Conservation (phyloP, 1,139 yeast species). For the Saccharomycopsis crataegensis region DNA sequence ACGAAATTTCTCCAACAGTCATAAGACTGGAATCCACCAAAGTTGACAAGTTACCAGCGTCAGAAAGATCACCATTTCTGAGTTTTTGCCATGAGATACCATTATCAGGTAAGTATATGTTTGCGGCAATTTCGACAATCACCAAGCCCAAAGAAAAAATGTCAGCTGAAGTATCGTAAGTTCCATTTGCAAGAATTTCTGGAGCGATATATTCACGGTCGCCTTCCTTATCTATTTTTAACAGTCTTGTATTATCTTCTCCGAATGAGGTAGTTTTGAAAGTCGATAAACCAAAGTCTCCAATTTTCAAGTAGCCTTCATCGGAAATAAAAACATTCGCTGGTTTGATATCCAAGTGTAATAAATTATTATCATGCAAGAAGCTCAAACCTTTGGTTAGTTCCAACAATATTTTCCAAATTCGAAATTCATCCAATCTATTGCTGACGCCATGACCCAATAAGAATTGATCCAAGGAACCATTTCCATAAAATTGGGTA, state of each 20-base stretch:
- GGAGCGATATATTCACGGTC: constrained; percentile 98
- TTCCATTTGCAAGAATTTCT: constrained; percentile 75
- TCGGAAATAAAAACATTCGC: constrained; percentile 65
- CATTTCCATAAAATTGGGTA: constrained; percentile 95
- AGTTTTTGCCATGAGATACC: constrained; percentile 96
- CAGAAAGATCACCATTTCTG: constrained; percentile 90
- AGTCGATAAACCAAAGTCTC: constrained; percentile 64
- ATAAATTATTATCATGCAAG: constrained; percentile 14
- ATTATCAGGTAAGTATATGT: constrained; percentile 88
- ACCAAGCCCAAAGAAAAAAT: constrained; percentile 87
- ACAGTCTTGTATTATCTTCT: neutral
- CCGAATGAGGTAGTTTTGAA: constrained; percentile 35
- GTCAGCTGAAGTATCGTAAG: constrained; percentile 89
- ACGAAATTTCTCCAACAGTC: constrained; percentile 7
- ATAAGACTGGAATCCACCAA: constrained; percentile 33
- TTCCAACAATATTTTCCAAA: constrained; percentile 71
- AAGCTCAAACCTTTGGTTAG: constrained; percentile 13
- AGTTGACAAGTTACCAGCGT: constrained; percentile 82
- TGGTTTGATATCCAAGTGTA: constrained; percentile 19
- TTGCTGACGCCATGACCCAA: constrained; percentile 65
- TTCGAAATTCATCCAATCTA: constrained; percentile 68
- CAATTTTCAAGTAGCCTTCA: constrained; percentile 63
- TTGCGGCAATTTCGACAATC: constrained; percentile 92
- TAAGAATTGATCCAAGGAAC: constrained; percentile 74
- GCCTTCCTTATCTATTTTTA: constrained; percentile 69